Evolutionary conservation across 106 monocot species (phyloP).

Genomic region (Amphibolis antarctica): DNA sequence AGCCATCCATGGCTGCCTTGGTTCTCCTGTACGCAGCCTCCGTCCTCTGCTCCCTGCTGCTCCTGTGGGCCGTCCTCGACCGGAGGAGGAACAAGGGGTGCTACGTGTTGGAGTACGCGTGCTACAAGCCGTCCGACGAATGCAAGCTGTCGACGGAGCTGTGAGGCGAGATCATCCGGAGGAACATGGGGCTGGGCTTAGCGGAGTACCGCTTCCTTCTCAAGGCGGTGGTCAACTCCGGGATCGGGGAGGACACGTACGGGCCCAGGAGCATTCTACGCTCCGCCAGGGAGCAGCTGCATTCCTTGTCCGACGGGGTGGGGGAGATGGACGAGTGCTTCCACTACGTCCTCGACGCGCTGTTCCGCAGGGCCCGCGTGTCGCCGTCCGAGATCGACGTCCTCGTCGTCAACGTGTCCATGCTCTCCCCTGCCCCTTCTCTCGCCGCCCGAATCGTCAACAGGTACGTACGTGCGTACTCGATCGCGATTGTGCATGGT

Average conservation of each 20-base stretch:
- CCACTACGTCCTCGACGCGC: conserved; percentile 31
- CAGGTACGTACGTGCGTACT: too few relatives aligned
- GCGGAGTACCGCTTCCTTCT: conserved; percentile 54
- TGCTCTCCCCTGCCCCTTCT: conserved; percentile 59
- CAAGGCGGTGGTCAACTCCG: conserved; percentile 60
- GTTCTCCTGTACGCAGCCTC: too few relatives aligned
- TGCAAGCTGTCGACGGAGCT: conserved; percentile 35
- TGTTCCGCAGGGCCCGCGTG: conserved; percentile 27
- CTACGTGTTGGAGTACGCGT: conserved; percentile 49
- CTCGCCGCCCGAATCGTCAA: conserved; percentile 40
- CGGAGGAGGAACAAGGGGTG: conserved; percentile 20
- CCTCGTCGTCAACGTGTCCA: conserved; percentile 62
- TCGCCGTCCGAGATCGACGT: conserved; percentile 32
- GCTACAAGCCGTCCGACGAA: conserved; percentile 48
- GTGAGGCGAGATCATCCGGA: conserved; percentile 26
- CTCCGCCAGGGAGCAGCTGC: conserved; percentile 34
- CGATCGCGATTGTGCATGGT: too few relatives aligned
- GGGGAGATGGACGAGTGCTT: conserved; percentile 71
- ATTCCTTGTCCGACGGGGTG: conserved; percentile 19
- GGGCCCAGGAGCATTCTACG: conserved; percentile 51
- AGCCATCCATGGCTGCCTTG: too few relatives aligned
- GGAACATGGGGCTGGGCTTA: conserved; percentile 43
- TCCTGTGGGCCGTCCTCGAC: too few relatives aligned
- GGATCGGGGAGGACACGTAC: conserved; percentile 71
- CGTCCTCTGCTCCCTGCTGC: too few relatives aligned